Base-by-base conservation (phyloP, 345 rosid species). In the Populus tremula region DNA sequence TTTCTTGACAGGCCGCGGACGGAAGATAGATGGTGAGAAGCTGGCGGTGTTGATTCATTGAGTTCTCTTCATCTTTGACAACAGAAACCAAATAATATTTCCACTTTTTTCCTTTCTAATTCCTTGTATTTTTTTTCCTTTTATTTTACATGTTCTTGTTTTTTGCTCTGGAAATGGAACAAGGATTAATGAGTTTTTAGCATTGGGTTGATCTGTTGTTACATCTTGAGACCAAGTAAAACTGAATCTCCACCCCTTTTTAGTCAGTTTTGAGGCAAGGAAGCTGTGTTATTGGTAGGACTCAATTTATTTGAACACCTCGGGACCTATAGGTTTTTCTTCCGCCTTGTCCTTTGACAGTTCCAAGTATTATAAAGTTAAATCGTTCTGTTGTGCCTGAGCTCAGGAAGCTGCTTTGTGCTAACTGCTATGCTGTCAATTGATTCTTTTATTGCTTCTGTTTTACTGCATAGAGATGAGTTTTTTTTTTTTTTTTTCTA, bases 11-110 rank as follows among this genome's bases (percentile, higher is more conserved):
- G 96, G 92, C 76, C 88, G 75, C 86, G 90, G 53, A 74, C 92
- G 63, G 77, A 90, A 83, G 90, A 82, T n/a, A 81, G 88, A 85
- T 91, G 96, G 93, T 91, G 91, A 89, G 80, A 65, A 63, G 73
- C 71, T 64, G 69, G 66, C 63, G 74, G 36, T 45, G 73, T 70
- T 68, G 84, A 79, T 81, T 82, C 59, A 27, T 79, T 66, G 21
- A 49, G 74, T 49, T 76, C 45, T 21, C 73, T 12, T 65, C 69
- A 49, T 71, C 81, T 80, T 83, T 78, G 82, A 76, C 79, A 54
- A 59, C 79, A 73, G 14, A 83, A 80, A 69, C 78, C 77, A 76
- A 85, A 85, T 86, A 84, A 84, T 82, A 78, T 79, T 82, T 76
- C 80, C 73, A 72, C 75, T n/a, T 66, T 18, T 68, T 38, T 53